Conservation (phyloP, 2,329 filamentous ascomycete species). For the Colletotrichum costaricense region DNA sequence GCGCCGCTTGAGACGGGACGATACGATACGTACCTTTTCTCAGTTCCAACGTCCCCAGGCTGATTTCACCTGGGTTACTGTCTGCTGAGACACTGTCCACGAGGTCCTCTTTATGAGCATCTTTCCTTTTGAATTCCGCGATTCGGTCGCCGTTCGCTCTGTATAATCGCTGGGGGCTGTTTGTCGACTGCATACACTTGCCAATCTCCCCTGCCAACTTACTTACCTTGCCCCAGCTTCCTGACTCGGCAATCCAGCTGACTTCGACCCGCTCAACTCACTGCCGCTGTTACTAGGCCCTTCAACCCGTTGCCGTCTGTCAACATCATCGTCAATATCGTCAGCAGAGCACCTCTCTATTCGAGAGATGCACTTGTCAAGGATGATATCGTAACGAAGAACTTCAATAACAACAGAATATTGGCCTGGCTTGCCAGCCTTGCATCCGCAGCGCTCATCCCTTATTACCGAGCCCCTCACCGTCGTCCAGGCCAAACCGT, state of each 20-base stretch:
- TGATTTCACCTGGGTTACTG: background rate
- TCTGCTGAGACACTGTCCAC: conserved; percentile 24
- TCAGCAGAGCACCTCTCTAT: conserved; percentile 5
- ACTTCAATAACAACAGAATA: conserved; percentile 3
- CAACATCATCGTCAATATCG: conserved; percentile 16
- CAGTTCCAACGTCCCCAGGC: background rate
- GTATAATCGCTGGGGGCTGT: background rate
- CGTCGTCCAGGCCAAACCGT: background rate
- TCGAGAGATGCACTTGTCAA: conserved; percentile 6
- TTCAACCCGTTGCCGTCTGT: background rate
- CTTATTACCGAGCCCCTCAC: conserved; percentile 3
- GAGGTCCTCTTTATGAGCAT: conserved; percentile 7
- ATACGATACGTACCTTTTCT: conserved; percentile 20
- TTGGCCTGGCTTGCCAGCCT: background rate
- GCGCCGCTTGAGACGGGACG: background rate
- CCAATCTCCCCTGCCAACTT: conserved; percentile 11
- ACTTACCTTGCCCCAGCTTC: conserved; percentile 18
- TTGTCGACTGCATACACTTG: conserved; percentile 17
- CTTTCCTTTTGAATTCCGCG: background rate
- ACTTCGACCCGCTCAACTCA: conserved; percentile 18
- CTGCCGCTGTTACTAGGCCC: conserved; percentile 1
- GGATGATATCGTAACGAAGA: conserved; percentile 27
- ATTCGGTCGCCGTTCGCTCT: background rate
- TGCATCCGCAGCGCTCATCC: background rate
- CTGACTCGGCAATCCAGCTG: conserved; percentile 33